Percentiles rank a stretch among this genome's conserved stretches.
These are phyloP conservation scores for Beauveria varroae DNA, from an alignment of 2,329 filamentous ascomycete genomes.

Conservation along the genomic window DNA sequence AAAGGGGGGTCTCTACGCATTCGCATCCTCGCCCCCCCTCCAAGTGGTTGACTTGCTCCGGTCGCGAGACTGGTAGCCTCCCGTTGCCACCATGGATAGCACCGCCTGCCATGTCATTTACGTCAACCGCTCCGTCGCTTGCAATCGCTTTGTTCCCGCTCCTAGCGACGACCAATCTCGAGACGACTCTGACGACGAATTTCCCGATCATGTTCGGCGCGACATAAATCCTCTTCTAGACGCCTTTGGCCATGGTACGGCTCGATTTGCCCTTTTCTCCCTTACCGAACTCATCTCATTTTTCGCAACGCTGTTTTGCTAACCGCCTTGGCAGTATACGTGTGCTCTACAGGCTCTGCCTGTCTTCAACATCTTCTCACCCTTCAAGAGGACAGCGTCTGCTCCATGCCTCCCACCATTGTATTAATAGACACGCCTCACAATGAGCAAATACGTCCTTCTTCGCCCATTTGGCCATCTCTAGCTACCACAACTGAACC, in stretches of 20 bases:
- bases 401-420: constrained; percentile 48
- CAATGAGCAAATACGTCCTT: constrained; percentile 33
- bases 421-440: constrained; percentile 50
- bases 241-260: constrained; percentile 47
- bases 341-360: constrained; percentile 45
- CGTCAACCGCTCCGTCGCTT: constrained; percentile 45
- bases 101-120: constrained; percentile 53
- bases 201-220: constrained; percentile 34
- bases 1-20: constrained; percentile 7
- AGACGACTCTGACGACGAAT: constrained; percentile 15
- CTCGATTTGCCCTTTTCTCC: constrained; percentile 13
- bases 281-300: background rate
- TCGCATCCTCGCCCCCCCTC: constrained; percentile 13
- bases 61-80: constrained; percentile 54
- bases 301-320: constrained; percentile 12
- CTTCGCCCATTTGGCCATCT: constrained; percentile 3
- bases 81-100: constrained; percentile 49
- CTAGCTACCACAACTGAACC: constrained; percentile 35
- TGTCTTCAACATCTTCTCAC: constrained; percentile 47
- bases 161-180: constrained; percentile 14
- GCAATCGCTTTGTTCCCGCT: constrained; percentile 36
- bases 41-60: constrained; percentile 47
- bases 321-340: constrained; percentile 35
- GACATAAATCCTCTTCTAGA: constrained; percentile 44
- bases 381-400: constrained; percentile 43